Conservation (phyloP, 2,329 filamentous ascomycete species). For the Colletotrichum sp. region DNA sequence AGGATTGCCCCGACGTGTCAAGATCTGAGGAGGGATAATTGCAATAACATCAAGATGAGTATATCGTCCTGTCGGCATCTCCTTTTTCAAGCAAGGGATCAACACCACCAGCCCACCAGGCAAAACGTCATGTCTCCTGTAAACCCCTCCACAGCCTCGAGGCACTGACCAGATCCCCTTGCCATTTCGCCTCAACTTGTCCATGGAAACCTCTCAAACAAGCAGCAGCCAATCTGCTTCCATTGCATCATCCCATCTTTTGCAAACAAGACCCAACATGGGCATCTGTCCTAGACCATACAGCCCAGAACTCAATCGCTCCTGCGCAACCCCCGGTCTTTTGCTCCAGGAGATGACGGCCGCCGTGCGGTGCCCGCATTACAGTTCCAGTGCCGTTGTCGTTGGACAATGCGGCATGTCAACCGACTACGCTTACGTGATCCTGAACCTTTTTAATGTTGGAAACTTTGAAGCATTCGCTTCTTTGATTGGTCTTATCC, state of each 20-base stretch:
- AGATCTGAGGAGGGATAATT: background rate
- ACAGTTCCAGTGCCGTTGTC: background rate
- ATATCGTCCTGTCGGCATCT: background rate
- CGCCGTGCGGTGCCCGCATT: background rate
- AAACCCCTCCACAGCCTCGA: background rate
- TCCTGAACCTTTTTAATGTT: background rate
- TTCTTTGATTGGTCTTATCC: background rate
- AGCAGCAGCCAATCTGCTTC: background rate
- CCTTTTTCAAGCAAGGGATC: background rate
- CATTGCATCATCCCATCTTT: background rate
- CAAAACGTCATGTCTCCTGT: constrained; percentile 15
- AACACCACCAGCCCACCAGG: background rate
- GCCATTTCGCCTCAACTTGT: background rate
- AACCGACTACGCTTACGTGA: background rate
- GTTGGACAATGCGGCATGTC: background rate
- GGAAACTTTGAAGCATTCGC: background rate
- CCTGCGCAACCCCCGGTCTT: background rate
- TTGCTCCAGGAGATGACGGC: background rate
- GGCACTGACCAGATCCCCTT: background rate
- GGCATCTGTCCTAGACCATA: background rate
- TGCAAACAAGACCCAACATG: background rate
- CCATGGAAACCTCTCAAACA: background rate
- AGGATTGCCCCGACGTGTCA: background rate
- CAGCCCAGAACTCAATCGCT: background rate
- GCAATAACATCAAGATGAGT: background rate